Percentiles rank a stretch among this genome's conserved stretches.
Evolutionary conservation across 345 rosid genomes (phyloP).

Genomic region (Gossypium anomalum): DNA sequence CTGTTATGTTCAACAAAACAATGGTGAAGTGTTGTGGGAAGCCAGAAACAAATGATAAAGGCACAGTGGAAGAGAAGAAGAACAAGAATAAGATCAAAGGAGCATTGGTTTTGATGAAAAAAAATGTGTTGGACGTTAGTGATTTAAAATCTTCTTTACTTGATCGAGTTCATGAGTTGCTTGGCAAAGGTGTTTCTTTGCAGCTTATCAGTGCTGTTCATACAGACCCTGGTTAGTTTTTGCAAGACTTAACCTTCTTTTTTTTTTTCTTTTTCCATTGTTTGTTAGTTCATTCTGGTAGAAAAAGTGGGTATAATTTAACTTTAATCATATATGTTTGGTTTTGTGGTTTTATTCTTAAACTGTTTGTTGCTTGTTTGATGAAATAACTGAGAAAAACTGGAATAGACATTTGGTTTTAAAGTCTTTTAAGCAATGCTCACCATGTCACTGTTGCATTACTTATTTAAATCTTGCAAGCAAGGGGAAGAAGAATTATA

Average conservation of each 20-base stretch:
- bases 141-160: constrained; percentile 68
- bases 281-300: too few species aligned
- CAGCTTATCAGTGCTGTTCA: constrained; percentile 71
- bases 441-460: neutral
- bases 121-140: constrained; percentile 73
- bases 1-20: constrained; percentile 25
- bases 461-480: neutral
- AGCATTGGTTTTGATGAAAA: constrained; percentile 75
- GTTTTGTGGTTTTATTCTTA: neutral
- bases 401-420: too few species aligned
- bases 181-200: constrained; percentile 58
- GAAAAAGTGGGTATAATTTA: too few species aligned
- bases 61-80: constrained; percentile 18
- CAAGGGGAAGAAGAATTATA: neutral
- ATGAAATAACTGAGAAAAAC: too few species aligned
- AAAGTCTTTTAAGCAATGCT: neutral
- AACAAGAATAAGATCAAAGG: constrained; percentile 40
- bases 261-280: neutral
- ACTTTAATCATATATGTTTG: too few species aligned
- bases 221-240: constrained; percentile 51
- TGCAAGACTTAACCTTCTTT: neutral
- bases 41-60: constrained; percentile 23
- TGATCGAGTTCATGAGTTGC: constrained; percentile 59
- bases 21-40: constrained; percentile 37
- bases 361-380: neutral